Evolutionary conservation across 768 basidiomycete species (phyloP).

Genomic region (Phaeotremella fagi): DNA sequence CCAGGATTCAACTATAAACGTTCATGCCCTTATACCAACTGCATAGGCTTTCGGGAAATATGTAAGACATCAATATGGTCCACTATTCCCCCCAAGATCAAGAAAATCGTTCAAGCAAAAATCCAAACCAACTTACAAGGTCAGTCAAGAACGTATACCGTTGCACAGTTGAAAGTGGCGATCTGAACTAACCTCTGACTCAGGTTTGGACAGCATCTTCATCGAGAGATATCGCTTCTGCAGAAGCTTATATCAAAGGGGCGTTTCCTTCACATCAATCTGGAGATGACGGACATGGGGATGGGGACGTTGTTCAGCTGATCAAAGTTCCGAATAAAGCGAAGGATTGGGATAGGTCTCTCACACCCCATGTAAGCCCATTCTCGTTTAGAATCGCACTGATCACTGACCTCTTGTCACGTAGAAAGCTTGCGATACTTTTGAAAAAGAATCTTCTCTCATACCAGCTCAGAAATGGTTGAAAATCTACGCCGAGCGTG

Average conservation of each 20-base stretch:
- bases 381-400: not conserved
- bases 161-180: not conserved
- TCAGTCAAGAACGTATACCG: slow-evolving; percentile 4
- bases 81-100: slow-evolving; percentile 34
- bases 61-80: slow-evolving; percentile 36
- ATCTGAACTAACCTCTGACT: not conserved
- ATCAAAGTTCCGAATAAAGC: slow-evolving; percentile 49
- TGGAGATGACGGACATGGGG: slow-evolving; percentile 48
- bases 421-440: slow-evolving; percentile 50
- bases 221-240: slow-evolving; percentile 46
- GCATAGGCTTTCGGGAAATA: slow-evolving; percentile 39
- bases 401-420: not conserved
- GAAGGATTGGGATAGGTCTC: slow-evolving; percentile 45
- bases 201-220: slow-evolving; percentile 49
- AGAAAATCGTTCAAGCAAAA: slow-evolving; percentile 15
- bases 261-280: slow-evolving; percentile 48
- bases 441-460: slow-evolving; percentile 47
- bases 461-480: slow-evolving; percentile 48
- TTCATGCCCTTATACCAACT: not conserved
- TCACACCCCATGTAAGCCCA: slow-evolving; percentile 48
- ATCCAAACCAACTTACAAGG: slow-evolving; percentile 30
- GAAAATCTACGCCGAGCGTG: slow-evolving; percentile 34
- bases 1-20: not conserved
- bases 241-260: slow-evolving; percentile 48
- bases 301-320: slow-evolving; percentile 46